These are phyloP conservation scores for Cercophora scortea DNA, from an alignment of 495 filamentous ascomycete genomes.

Conservation along the genomic window DNA sequence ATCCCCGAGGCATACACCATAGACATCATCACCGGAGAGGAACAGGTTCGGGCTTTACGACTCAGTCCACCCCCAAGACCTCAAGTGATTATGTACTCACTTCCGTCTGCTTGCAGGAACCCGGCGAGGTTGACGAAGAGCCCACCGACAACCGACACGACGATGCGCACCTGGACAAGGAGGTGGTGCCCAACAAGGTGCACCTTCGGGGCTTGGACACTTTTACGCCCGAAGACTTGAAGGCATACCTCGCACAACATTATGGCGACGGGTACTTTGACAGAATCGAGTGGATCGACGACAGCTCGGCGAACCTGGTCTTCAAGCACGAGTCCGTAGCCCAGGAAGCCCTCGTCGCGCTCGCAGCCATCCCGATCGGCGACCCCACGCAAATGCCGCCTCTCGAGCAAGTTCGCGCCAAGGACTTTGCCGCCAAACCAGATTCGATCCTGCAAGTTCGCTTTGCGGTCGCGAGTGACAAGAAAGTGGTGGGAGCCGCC, in stretches of 20 bases:
- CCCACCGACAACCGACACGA: slow-evolving; percentile 12
- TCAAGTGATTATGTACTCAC: slow-evolving; percentile 12
- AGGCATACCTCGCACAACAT: slow-evolving; percentile 59
- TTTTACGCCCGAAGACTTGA: slow-evolving; percentile 69
- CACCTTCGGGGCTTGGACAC: slow-evolving; percentile 77
- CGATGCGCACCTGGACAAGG: slow-evolving; percentile 13
- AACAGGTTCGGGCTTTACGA: slow-evolving; percentile 22
- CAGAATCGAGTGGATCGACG: slow-evolving; percentile 89
- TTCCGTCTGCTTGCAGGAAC: slow-evolving; percentile 19
- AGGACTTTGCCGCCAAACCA: slow-evolving; percentile 54
- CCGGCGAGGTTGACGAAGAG: slow-evolving; percentile 25
- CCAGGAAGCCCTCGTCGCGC: slow-evolving; percentile 57
- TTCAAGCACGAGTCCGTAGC: slow-evolving; percentile 65
- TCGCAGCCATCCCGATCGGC: slow-evolving; percentile 40
- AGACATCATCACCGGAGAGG: slow-evolving; percentile 30
- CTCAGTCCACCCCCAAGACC: slow-evolving; percentile 13
- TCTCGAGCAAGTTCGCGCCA: slow-evolving; percentile 52
- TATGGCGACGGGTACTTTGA: slow-evolving; percentile 45
- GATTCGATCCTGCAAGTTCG: slow-evolving; percentile 64
- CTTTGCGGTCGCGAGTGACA: slow-evolving; percentile 65
- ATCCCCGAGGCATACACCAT: slow-evolving; percentile 39
- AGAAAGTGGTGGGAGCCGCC: slow-evolving; percentile 67
- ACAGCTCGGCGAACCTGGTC: slow-evolving; percentile 78
- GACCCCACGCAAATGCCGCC: slow-evolving; percentile 38
- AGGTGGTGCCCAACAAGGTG: slow-evolving; percentile 54